A percentile compares a stretch with the other conserved stretches of the same genome.
phyloP scores from a whole-genome alignment of 257 asterid genomes.

The Verbena officinalis region DNA sequence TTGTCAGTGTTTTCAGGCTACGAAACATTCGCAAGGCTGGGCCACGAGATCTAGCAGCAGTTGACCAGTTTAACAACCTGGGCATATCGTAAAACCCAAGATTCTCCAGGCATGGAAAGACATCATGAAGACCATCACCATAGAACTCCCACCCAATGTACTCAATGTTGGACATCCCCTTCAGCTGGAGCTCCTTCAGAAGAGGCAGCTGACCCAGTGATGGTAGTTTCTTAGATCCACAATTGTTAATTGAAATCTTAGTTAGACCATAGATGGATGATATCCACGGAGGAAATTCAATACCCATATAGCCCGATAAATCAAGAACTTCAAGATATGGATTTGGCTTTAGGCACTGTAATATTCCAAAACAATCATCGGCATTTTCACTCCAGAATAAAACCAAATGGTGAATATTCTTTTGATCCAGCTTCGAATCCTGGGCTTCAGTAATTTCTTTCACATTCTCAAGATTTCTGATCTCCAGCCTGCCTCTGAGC shows the following conservation, averaged over 20 bases:
- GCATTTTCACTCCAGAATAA: constrained; percentile 16
- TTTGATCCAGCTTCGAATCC: not conserved
- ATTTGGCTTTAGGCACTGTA: constrained; percentile 10
- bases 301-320: constrained; percentile 15
- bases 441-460: not conserved
- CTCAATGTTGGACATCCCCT: constrained; percentile 5
- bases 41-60: not conserved
- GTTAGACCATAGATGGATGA: constrained; percentile 5
- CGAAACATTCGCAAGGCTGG: not conserved
- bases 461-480: constrained; percentile 27
- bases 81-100: constrained; percentile 29
- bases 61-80: not conserved
- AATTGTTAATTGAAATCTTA: constrained; percentile 25
- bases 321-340: constrained; percentile 19
- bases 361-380: not conserved
- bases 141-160: not conserved
- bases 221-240: constrained; percentile 19
- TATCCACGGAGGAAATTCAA: constrained; percentile 15
- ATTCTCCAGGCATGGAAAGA: constrained; percentile 21
- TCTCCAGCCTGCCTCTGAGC: constrained; percentile 25
- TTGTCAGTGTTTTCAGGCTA: constrained; percentile 21
- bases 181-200: constrained; percentile 25
- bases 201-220: constrained; percentile 20
- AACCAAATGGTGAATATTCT: constrained; percentile 14
- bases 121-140: not conserved